Base-by-base conservation (phyloP, 805 yeast species). In the Sugiyamaella boreocaroliniensis region DNA sequence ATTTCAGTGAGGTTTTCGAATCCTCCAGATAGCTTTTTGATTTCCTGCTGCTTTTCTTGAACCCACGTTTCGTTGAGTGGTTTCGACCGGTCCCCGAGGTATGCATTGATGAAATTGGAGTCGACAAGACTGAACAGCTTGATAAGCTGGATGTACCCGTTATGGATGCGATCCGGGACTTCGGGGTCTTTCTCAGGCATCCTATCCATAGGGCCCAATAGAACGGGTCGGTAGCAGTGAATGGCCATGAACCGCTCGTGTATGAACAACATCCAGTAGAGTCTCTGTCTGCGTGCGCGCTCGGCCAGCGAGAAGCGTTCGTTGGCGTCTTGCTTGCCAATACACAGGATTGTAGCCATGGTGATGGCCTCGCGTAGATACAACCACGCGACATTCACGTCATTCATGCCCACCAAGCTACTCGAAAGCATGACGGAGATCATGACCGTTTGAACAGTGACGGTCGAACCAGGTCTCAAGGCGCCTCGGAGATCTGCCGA, bases 241-340 rank as follows among this genome's bases (percentile, higher is more conserved):
- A 55, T 51, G 12, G 54, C 55, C 54, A 55, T 48, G 41, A 52
- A 51, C 34, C 57, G 55, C 26, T 55, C 57, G 41, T 55, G 57
- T 11, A 55, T 52, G 26, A 51, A 55, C 40, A 55, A 19, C 34
- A 55, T 45, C 57, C 57, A 55, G 20, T 51, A 49, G n/a, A 55
- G 22, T n/a, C 57, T 19, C 20, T 44, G 50, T 15, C 45, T 42
- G 12, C 47, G 46, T 6, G 55, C 50, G 15, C 54, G 45, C 40
- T 55, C 57, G 11, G 15, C 19, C 10, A 44, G 20, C n/a, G 22
- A 16, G 4, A 32, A 29, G 6, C n/a, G 12, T 15, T 15, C 11
- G 19, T 15, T 8, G 5, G n/a, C 40, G 8, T 20, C 43, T 1
- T 8, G 16, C n/a, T 52, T 48, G 14, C 42, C 40, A 10, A 55